A percentile compares a stretch with the other conserved stretches of the same genome.
phyloP scores from a whole-genome alignment of 2,329 filamentous ascomycete species.

The Epichloe scottii region DNA sequence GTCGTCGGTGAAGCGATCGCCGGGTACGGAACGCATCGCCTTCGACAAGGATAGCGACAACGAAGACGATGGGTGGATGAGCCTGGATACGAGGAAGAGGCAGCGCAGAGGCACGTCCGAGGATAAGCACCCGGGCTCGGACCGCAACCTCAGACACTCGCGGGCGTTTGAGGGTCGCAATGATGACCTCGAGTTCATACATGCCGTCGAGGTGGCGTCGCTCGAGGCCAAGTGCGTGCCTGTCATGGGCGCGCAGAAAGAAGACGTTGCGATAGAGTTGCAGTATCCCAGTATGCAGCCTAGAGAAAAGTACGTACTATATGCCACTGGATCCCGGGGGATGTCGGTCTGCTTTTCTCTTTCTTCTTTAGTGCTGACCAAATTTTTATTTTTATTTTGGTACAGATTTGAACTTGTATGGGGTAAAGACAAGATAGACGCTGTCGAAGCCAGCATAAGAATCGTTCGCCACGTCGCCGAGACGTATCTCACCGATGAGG shows the following conservation, averaged over 20 bases:
- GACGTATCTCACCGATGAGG: conserved; percentile 63
- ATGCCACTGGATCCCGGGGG: too few species aligned
- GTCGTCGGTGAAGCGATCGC: conserved; percentile 22
- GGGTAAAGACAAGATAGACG: conserved; percentile 68
- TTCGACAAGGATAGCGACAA: conserved; percentile 39
- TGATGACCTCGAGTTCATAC: conserved; percentile 36
- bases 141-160: conserved; percentile 32
- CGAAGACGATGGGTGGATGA: conserved; percentile 41
- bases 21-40: conserved; percentile 34
- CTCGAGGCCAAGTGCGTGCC: conserved; percentile 37
- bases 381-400: conserved; percentile 5
- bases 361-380: neutral
- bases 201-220: conserved; percentile 45
- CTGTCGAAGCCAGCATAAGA: conserved; percentile 58
- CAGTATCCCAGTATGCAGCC: conserved; percentile 71
- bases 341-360: too few species aligned
- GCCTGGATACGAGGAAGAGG: conserved; percentile 34
- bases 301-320: conserved; percentile 46
- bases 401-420: conserved; percentile 50
- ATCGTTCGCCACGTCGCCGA: conserved; percentile 58
- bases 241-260: conserved; percentile 33
- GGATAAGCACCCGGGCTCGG: conserved; percentile 31
- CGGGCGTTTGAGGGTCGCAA: conserved; percentile 32
- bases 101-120: conserved; percentile 30
- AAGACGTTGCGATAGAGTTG: conserved; percentile 52